Evolutionary conservation across 1,284 basidiomycete species (phyloP), one percentile per base, ranked within the genome.

Genomic region (Phellinidium pouzarii): DNA sequence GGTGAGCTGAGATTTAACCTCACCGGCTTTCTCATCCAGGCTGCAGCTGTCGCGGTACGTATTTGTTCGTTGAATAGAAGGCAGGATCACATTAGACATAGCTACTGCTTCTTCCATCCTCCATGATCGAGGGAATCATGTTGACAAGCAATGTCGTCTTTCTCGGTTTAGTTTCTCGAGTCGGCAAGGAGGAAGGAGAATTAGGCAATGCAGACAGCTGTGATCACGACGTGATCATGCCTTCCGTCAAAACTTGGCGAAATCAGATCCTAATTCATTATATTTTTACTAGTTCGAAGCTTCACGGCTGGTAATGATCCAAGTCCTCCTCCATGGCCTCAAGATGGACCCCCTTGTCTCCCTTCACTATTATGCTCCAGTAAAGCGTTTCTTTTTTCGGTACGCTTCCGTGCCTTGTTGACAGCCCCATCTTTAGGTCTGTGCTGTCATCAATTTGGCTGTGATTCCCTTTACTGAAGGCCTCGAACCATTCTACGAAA

Each of bases 331-430:
- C 2, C 94, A 98, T 68, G 94, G 94, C 46, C 75, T 96, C 68
- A 95, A 97, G 75, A 92, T 97, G 94, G 92, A 96, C 69, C 94
- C 94, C 2, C 79, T 97, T 26, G 92, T 95, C 23, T 96, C 92
- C 29, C 74, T 98, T 52, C 91, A 97, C 74, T 98, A 96, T 76
- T 94, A 93, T 67, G 91, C 91, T 7, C 91, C 91, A n/a, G 90
- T 64, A 51, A 3, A 61, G 48, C 26, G 31, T 20, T n/a, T 14
- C 11, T 17, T 37, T 11, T 53, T 25, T 41, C 20, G 22, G 5
- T 40, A 25, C 27, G 9, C 40, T 38, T 31, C 26, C 25, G 19
- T 38, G 9, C 31, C 42, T n/a, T 25, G n/a, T 4, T 44, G n/a
- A 34, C 36, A 14, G 11, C 17, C 11, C 67, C 66, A 56, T 63